A percentile compares a stretch with the other conserved stretches of the same genome.
Conservation (phyloP, 2,329 filamentous ascomycete genomes). For the Hypoxylon sp. region DNA sequence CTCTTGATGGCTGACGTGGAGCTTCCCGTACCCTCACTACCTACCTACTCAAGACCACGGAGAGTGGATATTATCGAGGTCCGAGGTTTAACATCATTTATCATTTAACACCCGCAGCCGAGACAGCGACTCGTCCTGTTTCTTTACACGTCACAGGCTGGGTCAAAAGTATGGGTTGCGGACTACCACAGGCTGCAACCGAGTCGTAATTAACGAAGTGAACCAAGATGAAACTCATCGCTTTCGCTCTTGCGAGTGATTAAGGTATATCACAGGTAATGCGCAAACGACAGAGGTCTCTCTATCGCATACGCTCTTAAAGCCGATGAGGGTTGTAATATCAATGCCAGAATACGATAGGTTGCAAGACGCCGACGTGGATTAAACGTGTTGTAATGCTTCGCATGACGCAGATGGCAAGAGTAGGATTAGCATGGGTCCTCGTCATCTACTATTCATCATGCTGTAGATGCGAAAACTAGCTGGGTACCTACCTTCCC, state of each 20-base stretch:
- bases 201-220: conserved; percentile 15
- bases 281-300: background rate
- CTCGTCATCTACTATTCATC: background rate
- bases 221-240: conserved; percentile 26
- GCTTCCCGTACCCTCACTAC: background rate
- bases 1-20: background rate
- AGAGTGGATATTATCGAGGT: background rate
- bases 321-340: background rate
- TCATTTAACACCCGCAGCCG: conserved; percentile 7
- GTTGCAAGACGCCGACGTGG: background rate
- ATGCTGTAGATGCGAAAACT: background rate
- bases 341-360: background rate
- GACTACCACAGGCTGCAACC: conserved; percentile 13
- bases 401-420: background rate
- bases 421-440: background rate
- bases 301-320: background rate
- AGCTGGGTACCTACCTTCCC: background rate
- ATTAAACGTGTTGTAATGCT: background rate
- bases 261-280: background rate
- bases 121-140: conserved; percentile 23
- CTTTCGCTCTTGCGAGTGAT: background rate
- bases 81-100: background rate
- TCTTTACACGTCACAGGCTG: conserved; percentile 19
- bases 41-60: background rate
- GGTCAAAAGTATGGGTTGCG: conserved; percentile 20